phyloP scores from a whole-genome alignment of 176 grass and related monocot species.

The Musa beccarii region DNA sequence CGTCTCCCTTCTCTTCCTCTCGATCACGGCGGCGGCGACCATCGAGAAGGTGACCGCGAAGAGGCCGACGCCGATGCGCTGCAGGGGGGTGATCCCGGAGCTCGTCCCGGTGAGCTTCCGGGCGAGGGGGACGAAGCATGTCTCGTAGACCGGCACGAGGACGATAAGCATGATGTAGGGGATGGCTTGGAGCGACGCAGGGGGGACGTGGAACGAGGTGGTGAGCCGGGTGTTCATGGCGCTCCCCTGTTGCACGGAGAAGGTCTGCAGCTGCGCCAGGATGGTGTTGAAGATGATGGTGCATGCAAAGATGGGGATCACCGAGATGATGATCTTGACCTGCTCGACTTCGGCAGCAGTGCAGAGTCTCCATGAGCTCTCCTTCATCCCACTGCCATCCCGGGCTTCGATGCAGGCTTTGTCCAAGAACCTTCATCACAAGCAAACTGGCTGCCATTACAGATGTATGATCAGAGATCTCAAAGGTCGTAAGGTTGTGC shows the following conservation, averaged over 20 bases:
- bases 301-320: constrained; percentile 91
- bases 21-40: constrained; percentile 57
- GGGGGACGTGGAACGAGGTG: constrained; percentile 54
- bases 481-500: neutral
- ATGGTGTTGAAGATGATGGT: constrained; percentile 97
- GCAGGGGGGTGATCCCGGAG: constrained; percentile 71
- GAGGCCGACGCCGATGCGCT: constrained; percentile 82
- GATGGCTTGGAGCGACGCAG: constrained; percentile 83
- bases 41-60: constrained; percentile 64
- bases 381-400: constrained; percentile 36
- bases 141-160: constrained; percentile 63
- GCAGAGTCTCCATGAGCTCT: constrained; percentile 71
- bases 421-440: constrained; percentile 59
- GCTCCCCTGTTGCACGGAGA: constrained; percentile 88
- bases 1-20: constrained; percentile 47
- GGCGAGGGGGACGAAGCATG: constrained; percentile 59
- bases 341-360: constrained; percentile 53
- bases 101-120: constrained; percentile 38
- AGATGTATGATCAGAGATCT: neutral
- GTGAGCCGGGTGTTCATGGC: constrained; percentile 67
- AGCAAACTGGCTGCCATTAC: neutral
- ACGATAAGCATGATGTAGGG: constrained; percentile 74
- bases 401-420: constrained; percentile 60
- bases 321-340: constrained; percentile 68
- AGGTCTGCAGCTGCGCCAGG: constrained; percentile 90